A percentile compares a stretch with the other conserved stretches of the same genome.
Conservation (phyloP, 768 basidiomycete species). For the Lactifluus rugatus region DNA sequence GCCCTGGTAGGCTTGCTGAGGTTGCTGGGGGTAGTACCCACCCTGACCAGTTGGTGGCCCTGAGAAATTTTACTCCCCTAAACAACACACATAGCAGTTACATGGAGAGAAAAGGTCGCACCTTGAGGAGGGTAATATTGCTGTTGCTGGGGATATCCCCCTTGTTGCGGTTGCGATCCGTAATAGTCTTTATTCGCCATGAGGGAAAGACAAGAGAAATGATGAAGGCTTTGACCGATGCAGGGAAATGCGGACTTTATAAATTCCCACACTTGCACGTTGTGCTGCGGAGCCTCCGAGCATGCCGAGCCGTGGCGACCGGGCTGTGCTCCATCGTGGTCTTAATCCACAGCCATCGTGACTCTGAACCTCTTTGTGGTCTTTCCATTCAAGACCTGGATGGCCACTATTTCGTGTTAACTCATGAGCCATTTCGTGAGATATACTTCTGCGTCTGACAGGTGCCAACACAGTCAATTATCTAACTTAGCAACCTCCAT, state of each 20-base stretch:
- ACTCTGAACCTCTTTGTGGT: not conserved
- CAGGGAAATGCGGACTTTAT: conserved; percentile 2
- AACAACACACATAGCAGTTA: conserved; percentile 21
- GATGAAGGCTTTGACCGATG: not conserved
- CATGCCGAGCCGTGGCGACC: not conserved
- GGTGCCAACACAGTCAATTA: not conserved
- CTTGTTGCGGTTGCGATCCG: conserved; percentile 24
- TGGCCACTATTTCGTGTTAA: not conserved
- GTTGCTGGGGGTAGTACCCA: conserved; percentile 67
- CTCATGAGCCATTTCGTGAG: not conserved
- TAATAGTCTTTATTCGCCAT: conserved; percentile 72
- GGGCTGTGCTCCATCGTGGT: not conserved
- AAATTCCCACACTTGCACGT: conserved; percentile 1
- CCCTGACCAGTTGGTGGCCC: conserved; percentile 53
- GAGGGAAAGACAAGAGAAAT: conserved; percentile 7
- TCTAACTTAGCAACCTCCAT: not conserved
- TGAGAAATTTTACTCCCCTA: conserved; percentile 20
- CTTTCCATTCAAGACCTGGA: not conserved
- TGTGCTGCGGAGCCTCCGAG: not conserved
- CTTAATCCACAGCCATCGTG: not conserved
- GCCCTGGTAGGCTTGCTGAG: conserved; percentile 56
- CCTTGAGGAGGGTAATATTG: conserved; percentile 50
- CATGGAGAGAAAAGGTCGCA: conserved; percentile 21
- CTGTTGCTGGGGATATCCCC: conserved; percentile 37
- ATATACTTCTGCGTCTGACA: not conserved